These are phyloP conservation scores for Niveomyces coronatus DNA, from an alignment of 2,329 filamentous ascomycete genomes.

Conservation along the genomic window DNA sequence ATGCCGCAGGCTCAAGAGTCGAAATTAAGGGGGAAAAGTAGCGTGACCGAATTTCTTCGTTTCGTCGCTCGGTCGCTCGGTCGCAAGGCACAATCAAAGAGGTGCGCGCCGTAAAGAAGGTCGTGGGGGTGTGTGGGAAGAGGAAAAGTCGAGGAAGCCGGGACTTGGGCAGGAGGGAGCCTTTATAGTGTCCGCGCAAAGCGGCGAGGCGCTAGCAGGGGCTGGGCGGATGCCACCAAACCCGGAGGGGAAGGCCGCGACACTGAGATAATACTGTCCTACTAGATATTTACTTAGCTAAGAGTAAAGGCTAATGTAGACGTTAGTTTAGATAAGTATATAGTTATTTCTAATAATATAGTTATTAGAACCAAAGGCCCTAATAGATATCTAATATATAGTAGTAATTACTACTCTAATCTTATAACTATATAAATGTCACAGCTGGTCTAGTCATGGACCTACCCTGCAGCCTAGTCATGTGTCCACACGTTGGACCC, in stretches of 20 bases:
- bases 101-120: background rate
- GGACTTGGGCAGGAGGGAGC: background rate
- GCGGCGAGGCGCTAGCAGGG: slow-evolving; percentile 6
- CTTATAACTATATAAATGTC: too few species aligned
- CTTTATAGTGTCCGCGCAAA: slow-evolving; percentile 5
- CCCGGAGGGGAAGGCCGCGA: slow-evolving; percentile 7
- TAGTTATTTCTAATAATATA: too few species aligned
- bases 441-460: too few species aligned
- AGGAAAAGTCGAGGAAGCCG: background rate
- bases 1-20: background rate
- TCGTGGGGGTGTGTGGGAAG: background rate
- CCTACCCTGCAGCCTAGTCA: too few species aligned
- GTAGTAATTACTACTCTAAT: too few species aligned
- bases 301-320: too few species aligned
- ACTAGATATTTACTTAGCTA: too few species aligned
- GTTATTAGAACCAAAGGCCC: too few species aligned
- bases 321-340: too few species aligned
- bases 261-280: slow-evolving; percentile 7
- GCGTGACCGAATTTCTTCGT: background rate
- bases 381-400: too few species aligned
- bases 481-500: too few species aligned
- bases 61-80: background rate
- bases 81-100: background rate
- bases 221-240: slow-evolving; percentile 5
- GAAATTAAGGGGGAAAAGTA: background rate